Percentiles rank a stretch among this genome's conserved stretches.
Evolutionary conservation across 2,329 filamentous ascomycete genomes (phyloP).

Genomic region (Diaporthe aspalathi): DNA sequence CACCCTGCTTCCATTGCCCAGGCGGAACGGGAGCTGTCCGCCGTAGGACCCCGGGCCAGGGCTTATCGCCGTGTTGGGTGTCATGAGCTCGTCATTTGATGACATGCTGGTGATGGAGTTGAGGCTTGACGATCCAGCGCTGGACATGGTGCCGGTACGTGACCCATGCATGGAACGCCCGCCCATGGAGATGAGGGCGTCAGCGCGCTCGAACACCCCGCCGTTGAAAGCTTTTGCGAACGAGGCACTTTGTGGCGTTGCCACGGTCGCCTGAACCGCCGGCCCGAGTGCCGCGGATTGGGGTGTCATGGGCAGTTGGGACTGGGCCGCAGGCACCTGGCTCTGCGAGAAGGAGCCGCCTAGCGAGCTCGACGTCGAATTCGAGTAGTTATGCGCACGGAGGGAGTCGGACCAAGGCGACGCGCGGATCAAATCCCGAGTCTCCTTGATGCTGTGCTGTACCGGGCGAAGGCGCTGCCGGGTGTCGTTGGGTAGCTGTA

Average conservation of each 20-base stretch:
- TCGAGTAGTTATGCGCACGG: constrained; percentile 47
- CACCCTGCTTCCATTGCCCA: constrained; percentile 29
- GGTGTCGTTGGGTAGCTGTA: constrained; percentile 73
- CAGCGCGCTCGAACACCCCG: constrained; percentile 70
- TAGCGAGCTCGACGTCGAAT: constrained; percentile 49
- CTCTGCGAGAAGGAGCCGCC: constrained; percentile 41
- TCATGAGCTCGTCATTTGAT: constrained; percentile 45
- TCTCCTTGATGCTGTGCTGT: constrained; percentile 85
- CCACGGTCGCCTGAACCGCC: constrained; percentile 89
- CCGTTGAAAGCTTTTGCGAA: constrained; percentile 67
- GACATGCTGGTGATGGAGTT: constrained; percentile 48
- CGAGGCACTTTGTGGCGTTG: constrained; percentile 70
- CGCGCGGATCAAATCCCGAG: constrained; percentile 74
- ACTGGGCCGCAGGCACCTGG: constrained; percentile 36
- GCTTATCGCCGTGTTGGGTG: constrained; percentile 47
- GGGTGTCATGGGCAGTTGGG: constrained; percentile 80
- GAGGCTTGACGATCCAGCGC: constrained; percentile 66
- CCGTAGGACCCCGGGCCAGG: constrained; percentile 38
- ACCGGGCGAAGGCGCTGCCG: constrained; percentile 81
- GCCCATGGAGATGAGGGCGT: constrained; percentile 68
- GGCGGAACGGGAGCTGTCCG: constrained; percentile 27
- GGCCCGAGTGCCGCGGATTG: constrained; percentile 90
- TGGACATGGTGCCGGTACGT: constrained; percentile 68
- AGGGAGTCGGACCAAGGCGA: constrained; percentile 66
- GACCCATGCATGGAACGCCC: constrained; percentile 63